phyloP scores from a whole-genome alignment of 352 stramenopile species.

The Phytophthora ramorum region DNA sequence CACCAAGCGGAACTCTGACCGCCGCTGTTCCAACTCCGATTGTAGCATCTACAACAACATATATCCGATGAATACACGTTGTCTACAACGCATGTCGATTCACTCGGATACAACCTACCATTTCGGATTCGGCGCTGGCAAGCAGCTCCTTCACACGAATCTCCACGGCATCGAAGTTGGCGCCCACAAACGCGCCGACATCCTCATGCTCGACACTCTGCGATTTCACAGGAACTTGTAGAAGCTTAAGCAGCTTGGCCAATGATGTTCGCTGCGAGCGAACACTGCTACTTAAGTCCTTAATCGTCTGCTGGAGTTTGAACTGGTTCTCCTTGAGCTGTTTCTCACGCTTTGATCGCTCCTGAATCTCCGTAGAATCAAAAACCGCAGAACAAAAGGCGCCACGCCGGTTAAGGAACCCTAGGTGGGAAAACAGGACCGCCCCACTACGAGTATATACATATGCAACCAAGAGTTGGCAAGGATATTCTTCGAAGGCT shows the following conservation, averaged over 20 bases:
- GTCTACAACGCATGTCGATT: neutral
- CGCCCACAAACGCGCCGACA: conserved; percentile 49
- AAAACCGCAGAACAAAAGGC: conserved; percentile 38
- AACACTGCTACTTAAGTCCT: conserved; percentile 58
- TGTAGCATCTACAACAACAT: conserved; percentile 47
- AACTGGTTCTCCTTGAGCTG: conserved; percentile 68
- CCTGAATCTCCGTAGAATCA: conserved; percentile 76
- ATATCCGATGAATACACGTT: neutral
- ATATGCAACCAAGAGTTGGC: conserved; percentile 32
- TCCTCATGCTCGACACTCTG: conserved; percentile 39
- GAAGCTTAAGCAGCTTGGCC: conserved; percentile 58
- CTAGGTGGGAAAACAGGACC: neutral
- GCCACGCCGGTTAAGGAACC: conserved; percentile 63
- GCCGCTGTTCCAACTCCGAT: conserved; percentile 60
- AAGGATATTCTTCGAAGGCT: conserved; percentile 90
- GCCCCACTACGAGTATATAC: conserved; percentile 9
- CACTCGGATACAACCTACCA: conserved; percentile 33
- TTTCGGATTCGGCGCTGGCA: conserved; percentile 63
- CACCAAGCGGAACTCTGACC: conserved; percentile 67
- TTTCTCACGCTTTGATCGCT: conserved; percentile 67
- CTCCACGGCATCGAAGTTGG: conserved; percentile 60
- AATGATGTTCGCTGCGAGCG: conserved; percentile 63
- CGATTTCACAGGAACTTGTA: conserved; percentile 47
- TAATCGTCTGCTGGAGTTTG: conserved; percentile 76
- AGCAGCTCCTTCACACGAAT: conserved; percentile 64